Evolutionary conservation across 805 yeast species (phyloP).

Genomic region (Lachancea sp.): DNA sequence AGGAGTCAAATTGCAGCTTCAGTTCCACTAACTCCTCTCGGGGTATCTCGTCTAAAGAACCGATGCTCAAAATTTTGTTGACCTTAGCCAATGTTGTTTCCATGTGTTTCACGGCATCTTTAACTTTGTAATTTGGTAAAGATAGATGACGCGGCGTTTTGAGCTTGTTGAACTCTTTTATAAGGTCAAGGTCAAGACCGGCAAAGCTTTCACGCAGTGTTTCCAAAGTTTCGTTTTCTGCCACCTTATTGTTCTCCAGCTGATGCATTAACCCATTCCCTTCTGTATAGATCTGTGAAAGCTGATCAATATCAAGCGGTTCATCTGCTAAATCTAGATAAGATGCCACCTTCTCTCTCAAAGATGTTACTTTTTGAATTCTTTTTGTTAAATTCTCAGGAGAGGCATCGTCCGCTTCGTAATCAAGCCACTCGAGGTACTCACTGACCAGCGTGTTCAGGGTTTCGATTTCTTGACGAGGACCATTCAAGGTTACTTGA

Average conservation of each 20-base stretch:
- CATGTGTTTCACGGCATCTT: conserved; percentile 13
- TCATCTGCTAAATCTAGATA: conserved; percentile 39
- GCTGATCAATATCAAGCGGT: conserved; percentile 43
- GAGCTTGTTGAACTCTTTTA: conserved; percentile 44
- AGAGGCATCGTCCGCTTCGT: conserved; percentile 50
- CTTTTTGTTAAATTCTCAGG: conserved; percentile 36
- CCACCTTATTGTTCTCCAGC: conserved; percentile 40
- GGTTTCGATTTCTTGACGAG: conserved; percentile 35
- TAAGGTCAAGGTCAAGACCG: conserved; percentile 44
- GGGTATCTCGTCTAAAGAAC: conserved; percentile 13
- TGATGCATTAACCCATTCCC: conserved; percentile 38
- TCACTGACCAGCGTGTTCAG: conserved; percentile 39
- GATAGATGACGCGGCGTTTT: conserved; percentile 26
- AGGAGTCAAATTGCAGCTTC: conserved; percentile 24
- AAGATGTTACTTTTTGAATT: conserved; percentile 20
- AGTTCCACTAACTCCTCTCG: conserved; percentile 32
- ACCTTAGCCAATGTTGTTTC: conserved; percentile 14
- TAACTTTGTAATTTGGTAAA: conserved; percentile 11
- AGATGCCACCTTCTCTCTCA: conserved; percentile 33
- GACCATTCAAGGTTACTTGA: conserved; percentile 39
- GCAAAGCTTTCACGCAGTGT: conserved; percentile 40
- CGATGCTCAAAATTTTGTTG: conserved; percentile 24
- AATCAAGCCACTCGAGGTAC: conserved; percentile 71
- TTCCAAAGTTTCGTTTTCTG: conserved; percentile 41
- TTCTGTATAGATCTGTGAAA: conserved; percentile 38